phyloP scores from a whole-genome alignment of 495 filamentous ascomycete species.

The Xylaria grammica region DNA sequence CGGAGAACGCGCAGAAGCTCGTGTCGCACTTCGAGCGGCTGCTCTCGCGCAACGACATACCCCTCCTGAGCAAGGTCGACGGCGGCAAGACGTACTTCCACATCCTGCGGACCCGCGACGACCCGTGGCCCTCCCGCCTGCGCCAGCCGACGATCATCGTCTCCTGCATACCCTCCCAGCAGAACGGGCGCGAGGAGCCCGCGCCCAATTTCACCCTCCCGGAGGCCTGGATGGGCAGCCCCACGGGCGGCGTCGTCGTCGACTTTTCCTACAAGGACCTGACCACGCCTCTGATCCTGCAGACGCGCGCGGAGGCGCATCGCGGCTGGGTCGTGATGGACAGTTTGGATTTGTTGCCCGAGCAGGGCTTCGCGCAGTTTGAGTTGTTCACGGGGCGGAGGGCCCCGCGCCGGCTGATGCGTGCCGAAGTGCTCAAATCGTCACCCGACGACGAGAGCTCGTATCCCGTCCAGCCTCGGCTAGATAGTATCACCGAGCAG shows the following conservation, averaged over 20 bases:
- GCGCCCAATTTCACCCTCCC: slow-evolving; percentile 74
- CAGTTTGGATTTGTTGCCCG: slow-evolving; percentile 73
- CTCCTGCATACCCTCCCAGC: slow-evolving; percentile 71
- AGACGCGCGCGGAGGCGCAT: slow-evolving; percentile 64
- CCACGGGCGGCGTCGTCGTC: slow-evolving; percentile 73
- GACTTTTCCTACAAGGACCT: slow-evolving; percentile 75
- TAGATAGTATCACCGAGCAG: slow-evolving; percentile 38
- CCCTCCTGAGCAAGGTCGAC: slow-evolving; percentile 55
- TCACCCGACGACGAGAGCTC: slow-evolving; percentile 44
- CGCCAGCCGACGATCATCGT: slow-evolving; percentile 70
- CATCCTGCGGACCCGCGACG: slow-evolving; percentile 59
- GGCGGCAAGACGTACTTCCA: slow-evolving; percentile 56
- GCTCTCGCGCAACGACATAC: slow-evolving; percentile 34
- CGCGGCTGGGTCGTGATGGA: slow-evolving; percentile 73
- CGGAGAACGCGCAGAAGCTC: slow-evolving; percentile 64
- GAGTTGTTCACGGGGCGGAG: slow-evolving; percentile 76
- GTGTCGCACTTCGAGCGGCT: slow-evolving; percentile 66
- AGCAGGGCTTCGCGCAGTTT: slow-evolving; percentile 79
- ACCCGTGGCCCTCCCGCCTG: slow-evolving; percentile 64
- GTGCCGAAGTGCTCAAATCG: slow-evolving; percentile 64
- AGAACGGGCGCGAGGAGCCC: slow-evolving; percentile 60
- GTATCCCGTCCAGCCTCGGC: slow-evolving; percentile 37
- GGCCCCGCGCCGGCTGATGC: slow-evolving; percentile 72
- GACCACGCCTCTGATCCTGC: slow-evolving; percentile 66
- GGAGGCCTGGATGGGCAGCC: slow-evolving; percentile 67